Percentiles rank a stretch among this genome's conserved stretches.
Conservation (phyloP, 1,284 basidiomycete species). For the Moesziomyces sp. region DNA sequence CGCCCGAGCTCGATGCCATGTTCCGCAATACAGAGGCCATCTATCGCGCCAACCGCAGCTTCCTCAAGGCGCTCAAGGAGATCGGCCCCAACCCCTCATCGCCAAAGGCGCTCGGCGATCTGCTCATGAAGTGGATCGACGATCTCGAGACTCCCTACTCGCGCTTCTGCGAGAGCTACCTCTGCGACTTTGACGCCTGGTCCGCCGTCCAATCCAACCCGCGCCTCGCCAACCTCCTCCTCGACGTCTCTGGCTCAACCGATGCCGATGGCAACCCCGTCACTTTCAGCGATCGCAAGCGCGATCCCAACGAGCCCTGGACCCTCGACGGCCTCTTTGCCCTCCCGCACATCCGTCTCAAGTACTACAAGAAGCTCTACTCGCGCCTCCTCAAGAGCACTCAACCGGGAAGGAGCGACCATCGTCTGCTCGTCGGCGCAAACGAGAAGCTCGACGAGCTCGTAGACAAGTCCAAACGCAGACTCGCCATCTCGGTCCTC, state of each 20-base stretch:
- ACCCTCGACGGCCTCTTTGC: slow-evolving; percentile 87
- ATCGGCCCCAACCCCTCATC: slow-evolving; percentile 91
- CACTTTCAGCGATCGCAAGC: slow-evolving; percentile 51
- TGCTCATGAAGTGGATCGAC: slow-evolving; percentile 95
- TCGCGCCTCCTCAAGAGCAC: slow-evolving; percentile 86
- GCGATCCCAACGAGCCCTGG: slow-evolving; percentile 72
- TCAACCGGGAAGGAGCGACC: slow-evolving; percentile 85
- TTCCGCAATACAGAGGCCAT: slow-evolving; percentile 91
- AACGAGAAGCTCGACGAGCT: slow-evolving; percentile 83
- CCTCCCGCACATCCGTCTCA: slow-evolving; percentile 83
- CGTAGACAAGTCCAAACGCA: slow-evolving; percentile 73
- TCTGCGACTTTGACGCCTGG: slow-evolving; percentile 84
- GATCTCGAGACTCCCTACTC: slow-evolving; percentile 80
- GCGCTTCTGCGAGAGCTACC: slow-evolving; percentile 80
- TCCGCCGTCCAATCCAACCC: slow-evolving; percentile 80
- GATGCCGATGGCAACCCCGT: slow-evolving; percentile 48
- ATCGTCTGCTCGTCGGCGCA: slow-evolving; percentile 81
- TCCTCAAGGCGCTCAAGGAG: slow-evolving; percentile 82
- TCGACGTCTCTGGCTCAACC: slow-evolving; percentile 74
- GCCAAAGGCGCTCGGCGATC: slow-evolving; percentile 93
- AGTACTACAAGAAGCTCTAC: slow-evolving; percentile 94
- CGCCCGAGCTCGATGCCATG: slow-evolving; percentile 89
- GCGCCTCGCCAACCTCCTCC: slow-evolving; percentile 77
- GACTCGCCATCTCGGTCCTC: slow-evolving; percentile 46
- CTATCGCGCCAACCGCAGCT: slow-evolving; percentile 86